Conservation (phyloP, 192 early-diverging fungal genomes). For the Backusella parvicylindrica region DNA sequence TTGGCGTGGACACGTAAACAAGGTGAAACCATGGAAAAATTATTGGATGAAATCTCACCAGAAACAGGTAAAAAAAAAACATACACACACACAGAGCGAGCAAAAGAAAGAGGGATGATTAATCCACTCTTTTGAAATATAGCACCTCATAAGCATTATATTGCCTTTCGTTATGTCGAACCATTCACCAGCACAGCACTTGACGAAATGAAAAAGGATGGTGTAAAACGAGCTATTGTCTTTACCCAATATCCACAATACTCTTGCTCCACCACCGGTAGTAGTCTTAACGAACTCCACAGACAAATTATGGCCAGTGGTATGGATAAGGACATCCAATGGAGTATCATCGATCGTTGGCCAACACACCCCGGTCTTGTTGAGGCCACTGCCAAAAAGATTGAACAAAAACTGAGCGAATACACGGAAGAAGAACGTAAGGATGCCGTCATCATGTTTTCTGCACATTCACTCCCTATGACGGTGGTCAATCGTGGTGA, state of each 20-base stretch:
- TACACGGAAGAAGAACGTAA: slow-evolving; percentile 63
- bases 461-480: slow-evolving; percentile 96
- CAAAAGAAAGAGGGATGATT: not conserved
- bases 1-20: slow-evolving; percentile 86
- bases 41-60: slow-evolving; percentile 71
- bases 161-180: slow-evolving; percentile 88
- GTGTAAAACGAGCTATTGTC: slow-evolving; percentile 80
- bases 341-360: slow-evolving; percentile 98
- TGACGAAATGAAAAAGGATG: slow-evolving; percentile 75
- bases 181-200: slow-evolving; percentile 77
- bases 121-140: not conserved
- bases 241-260: slow-evolving; percentile 97
- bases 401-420: slow-evolving; percentile 63
- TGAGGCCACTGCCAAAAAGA: slow-evolving; percentile 77
- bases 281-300: slow-evolving; percentile 87
- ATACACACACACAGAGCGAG: not conserved
- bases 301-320: slow-evolving; percentile 58
- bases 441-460: slow-evolving; percentile 84
- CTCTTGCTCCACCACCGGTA: slow-evolving; percentile 93
- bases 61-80: slow-evolving; percentile 55
- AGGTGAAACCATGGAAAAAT: slow-evolving; percentile 70
- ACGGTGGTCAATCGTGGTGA: slow-evolving; percentile 89
- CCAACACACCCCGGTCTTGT: slow-evolving; percentile 84
- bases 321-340: slow-evolving; percentile 64
- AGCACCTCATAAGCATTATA: slow-evolving; percentile 89